Evolutionary conservation across 2,329 filamentous ascomycete species (phyloP), one percentile per base, ranked within the genome.

Genomic region (Pestalotiopsis sp.): DNA sequence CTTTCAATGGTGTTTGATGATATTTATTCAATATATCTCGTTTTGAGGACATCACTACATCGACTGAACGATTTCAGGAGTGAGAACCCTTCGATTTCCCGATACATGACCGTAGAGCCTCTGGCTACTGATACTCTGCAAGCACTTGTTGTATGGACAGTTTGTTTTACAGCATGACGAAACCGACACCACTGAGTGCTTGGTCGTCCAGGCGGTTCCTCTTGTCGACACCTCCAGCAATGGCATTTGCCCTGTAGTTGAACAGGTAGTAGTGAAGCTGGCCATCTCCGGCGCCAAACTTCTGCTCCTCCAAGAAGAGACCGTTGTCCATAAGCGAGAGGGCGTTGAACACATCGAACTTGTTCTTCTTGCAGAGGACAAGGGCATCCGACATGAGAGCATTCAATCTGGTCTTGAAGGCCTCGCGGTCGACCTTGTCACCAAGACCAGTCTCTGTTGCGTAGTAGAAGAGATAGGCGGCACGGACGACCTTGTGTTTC

Each of bases 381-480:
- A 99, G 85, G 0, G 93, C 93, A 79, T 99, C 96, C 74, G 92
- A 90, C 69, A 97, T 88, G 71, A 99, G 85, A 59, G 86, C 83
- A 79, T 97, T 95, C 71, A 99, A 87, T 31, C 95, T 90, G n/a
- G 86, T 83, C 83, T 95, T 95, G 73, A 97, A 86, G 38, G 89
- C 89, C 17, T 80, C 67, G 73, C 83, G 86, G 75, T 89, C 82
- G 9, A 84, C 76, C 4, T 89, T 84, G 58, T 84, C 80, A 2
- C 82, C 78, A 72, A 98, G 92, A 12, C 91, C 95, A 4, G 88
- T 84, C 76, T 97, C 94, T 6, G 92, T 92, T 68, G 93, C 96
- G 79, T 99, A 99, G 86, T 99, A 99, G 84, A 95, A 99, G 67
- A 98, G 88, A 81, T 99, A 99, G 38, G 96, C 96, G 3, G 95